These are phyloP conservation scores for Debaryomyces hansenii DNA, from an alignment of 805 yeast genomes.

Conservation along the genomic window DNA sequence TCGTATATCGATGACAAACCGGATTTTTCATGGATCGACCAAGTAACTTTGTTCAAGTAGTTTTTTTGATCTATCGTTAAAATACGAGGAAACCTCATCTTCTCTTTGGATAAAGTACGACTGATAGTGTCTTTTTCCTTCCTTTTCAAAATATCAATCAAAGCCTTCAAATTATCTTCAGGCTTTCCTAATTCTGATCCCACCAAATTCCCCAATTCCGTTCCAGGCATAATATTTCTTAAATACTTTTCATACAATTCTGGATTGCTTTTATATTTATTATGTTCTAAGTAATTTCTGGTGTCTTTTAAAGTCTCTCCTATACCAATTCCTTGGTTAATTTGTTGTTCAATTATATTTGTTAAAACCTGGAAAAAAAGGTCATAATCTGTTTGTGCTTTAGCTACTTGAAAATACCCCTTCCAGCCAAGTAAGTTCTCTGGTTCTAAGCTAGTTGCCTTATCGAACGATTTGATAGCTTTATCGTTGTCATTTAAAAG, in stretches of 20 bases:
- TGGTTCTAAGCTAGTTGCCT: slow-evolving; percentile 52
- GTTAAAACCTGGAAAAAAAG: slow-evolving; percentile 50
- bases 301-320: slow-evolving; percentile 52
- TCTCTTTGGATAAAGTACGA: slow-evolving; percentile 43
- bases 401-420: slow-evolving; percentile 59
- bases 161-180: slow-evolving; percentile 43
- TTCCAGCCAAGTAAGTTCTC: slow-evolving; percentile 73
- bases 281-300: slow-evolving; percentile 42
- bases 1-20: slow-evolving; percentile 55
- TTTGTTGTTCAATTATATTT: slow-evolving; percentile 38
- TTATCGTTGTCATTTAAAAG: slow-evolving; percentile 34
- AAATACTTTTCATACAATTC: slow-evolving; percentile 49
- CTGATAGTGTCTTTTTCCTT: slow-evolving; percentile 45
- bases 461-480: slow-evolving; percentile 45
- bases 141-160: slow-evolving; percentile 38
- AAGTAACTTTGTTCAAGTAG: slow-evolving; percentile 38
- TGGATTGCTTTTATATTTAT: slow-evolving; percentile 24
- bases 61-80: slow-evolving; percentile 41
- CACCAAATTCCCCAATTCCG: slow-evolving; percentile 51
- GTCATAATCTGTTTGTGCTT: slow-evolving; percentile 34
- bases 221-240: slow-evolving; percentile 54
- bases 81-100: slow-evolving; percentile 47
- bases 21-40: slow-evolving; percentile 52
- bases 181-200: slow-evolving; percentile 47
- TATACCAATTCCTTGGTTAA: slow-evolving; percentile 43